A percentile compares a stretch with the other conserved stretches of the same genome.
These are phyloP conservation scores for Microdochium paspali DNA, from an alignment of 2,329 filamentous ascomycete genomes.

Conservation along the genomic window DNA sequence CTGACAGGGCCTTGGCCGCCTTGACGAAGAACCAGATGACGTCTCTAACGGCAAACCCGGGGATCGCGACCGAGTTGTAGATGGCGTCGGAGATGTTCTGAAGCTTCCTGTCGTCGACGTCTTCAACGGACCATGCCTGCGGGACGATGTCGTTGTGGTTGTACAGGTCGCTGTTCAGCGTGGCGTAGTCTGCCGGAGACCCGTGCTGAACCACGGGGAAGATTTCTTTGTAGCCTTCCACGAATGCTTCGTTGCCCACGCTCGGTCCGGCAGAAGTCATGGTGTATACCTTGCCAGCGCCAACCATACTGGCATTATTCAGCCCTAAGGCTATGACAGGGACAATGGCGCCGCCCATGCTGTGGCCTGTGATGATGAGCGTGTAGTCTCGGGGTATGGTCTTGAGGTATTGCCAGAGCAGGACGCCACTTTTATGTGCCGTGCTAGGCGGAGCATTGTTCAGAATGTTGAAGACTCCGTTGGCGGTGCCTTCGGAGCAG, in stretches of 20 bases:
- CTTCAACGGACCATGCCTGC: background rate
- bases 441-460: background rate
- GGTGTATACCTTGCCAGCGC: background rate
- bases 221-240: background rate
- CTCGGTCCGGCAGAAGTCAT: background rate
- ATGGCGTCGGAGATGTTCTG: background rate
- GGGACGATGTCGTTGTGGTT: background rate
- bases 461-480: background rate
- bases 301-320: background rate
- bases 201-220: background rate
- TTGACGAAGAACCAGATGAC: background rate
- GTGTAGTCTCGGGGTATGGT: background rate
- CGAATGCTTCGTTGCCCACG: background rate
- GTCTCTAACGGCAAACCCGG: background rate
- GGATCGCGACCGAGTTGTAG: background rate
- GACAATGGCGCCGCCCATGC: background rate
- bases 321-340: background rate
- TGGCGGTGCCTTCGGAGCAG: background rate
- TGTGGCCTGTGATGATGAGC: background rate
- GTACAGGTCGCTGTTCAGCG: background rate
- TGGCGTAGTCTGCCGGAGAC: background rate
- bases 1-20: background rate
- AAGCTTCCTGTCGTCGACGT: background rate
- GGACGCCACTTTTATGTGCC: background rate
- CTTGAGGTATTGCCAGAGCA: background rate